Base-by-base conservation (phyloP, 179 eudicot genomes). In the Vitellaria paradoxa region DNA sequence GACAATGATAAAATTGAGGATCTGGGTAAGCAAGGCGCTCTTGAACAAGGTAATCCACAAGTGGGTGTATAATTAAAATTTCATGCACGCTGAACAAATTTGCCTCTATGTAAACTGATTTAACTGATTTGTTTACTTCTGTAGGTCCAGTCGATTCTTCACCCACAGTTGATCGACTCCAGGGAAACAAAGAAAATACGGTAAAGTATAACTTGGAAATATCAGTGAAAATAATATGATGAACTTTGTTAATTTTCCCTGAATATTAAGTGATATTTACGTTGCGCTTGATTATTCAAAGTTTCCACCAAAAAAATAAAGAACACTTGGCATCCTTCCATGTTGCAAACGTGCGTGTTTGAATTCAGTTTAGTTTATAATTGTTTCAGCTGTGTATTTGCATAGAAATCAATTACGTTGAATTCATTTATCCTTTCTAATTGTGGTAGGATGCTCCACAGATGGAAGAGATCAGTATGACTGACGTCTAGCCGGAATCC, bases 121-220 rank as follows among this genome's bases (percentile, higher is more conserved):
- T 45, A 71, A 65, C 52, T 57, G 52, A 30, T 37, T 53, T 45
- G 13, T 76, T 76, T 70, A 13, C 26, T 60, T 60, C 72, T 71
- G 63, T 82, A 85, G 93, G 53, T 52, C 72, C 73, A 37, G 57
- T 70, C 63, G 75, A 81, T 77, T 68, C 87, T 72, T 52, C 18
- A 7, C 77, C 82, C 40, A 61, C 67, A 17, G 86, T 81, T 49
- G 85, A 81, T 78, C 67, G 77, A 45, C 80, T 78, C 42, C 85
- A 90, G 76, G 93, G 71, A 80, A 87, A 89, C 87, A 93, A 93
- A 82, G 98, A 93, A 81, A 93, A 93, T 82, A 82, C 86, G 98
- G 98, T 92, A 86, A 78, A 65, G 40, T 23, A 26, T 20, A 21
- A 24, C 17, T 72, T 46, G 4, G 18, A 18, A 13, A 72, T 18